Conservation (phyloP, 2,329 filamentous ascomycete species). For the Ophiostoma pallidulum region DNA sequence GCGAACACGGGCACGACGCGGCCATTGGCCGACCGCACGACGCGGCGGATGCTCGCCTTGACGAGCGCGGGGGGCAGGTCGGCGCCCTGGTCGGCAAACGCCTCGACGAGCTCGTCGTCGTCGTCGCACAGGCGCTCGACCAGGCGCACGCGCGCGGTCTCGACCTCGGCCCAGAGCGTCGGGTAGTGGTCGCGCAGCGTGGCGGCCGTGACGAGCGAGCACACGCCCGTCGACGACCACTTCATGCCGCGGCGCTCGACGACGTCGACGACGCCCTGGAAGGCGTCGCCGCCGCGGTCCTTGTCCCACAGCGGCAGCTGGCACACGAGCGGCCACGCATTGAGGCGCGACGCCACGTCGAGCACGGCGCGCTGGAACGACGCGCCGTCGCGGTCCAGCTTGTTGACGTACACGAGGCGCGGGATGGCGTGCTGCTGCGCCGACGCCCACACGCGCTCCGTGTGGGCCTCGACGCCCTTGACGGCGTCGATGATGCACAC, state of each 20-base stretch:
- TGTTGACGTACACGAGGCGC: slow-evolving; percentile 72
- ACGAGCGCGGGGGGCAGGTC: slow-evolving; percentile 62
- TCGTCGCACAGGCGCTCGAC: slow-evolving; percentile 80
- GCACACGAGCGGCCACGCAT: slow-evolving; percentile 81
- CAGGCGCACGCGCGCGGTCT: slow-evolving; percentile 64
- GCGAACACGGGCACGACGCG: slow-evolving; percentile 79
- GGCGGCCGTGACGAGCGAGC: slow-evolving; percentile 21
- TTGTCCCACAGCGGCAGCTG: slow-evolving; percentile 93
- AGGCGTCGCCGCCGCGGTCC: slow-evolving; percentile 63
- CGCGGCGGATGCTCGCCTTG: slow-evolving; percentile 62
- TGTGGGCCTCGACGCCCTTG: slow-evolving; percentile 76
- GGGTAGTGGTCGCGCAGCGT: slow-evolving; percentile 43
- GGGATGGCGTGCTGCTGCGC: slow-evolving; percentile 81
- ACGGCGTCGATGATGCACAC: slow-evolving; percentile 29
- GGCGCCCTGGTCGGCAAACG: slow-evolving; percentile 68
- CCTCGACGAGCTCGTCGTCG: slow-evolving; percentile 77
- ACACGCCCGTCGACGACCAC: slow-evolving; percentile 43
- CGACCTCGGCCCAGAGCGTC: slow-evolving; percentile 56
- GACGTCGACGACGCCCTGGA: slow-evolving; percentile 78
- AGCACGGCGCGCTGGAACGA: slow-evolving; percentile 76
- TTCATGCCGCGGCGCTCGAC: slow-evolving; percentile 64
- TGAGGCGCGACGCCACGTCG: slow-evolving; percentile 71
- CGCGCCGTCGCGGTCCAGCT: slow-evolving; percentile 74
- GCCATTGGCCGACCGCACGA: slow-evolving; percentile 58
- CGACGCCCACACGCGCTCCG: slow-evolving; percentile 91